Base-by-base conservation (phyloP, 208 protist genomes). In the Porcisia hertigi region DNA sequence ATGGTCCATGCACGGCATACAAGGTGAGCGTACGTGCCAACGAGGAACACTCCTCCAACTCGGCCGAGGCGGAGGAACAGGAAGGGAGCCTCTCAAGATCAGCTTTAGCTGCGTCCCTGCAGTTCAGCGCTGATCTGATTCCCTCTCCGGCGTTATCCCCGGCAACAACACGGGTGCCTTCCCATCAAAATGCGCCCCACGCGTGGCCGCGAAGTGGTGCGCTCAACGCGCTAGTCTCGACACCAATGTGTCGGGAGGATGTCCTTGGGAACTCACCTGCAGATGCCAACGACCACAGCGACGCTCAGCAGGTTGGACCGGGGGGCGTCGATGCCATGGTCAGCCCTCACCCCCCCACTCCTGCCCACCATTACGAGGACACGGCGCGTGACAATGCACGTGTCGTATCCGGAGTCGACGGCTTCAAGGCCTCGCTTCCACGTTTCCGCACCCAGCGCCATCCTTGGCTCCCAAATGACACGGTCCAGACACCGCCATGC, bases 101-200 rank as follows among this genome's bases (percentile, higher is more conserved):
- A 52, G 59, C 36, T 9, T 4, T 69, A 1, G 41, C 55, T 1
- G 9, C 69, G 12, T 5, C 49, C 0, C 57, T 69, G 45, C 70
- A 76, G 64, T 45, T 67, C 45, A 81, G 76, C 66, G 54, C 69
- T 7, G 76, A 81, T 43, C n/a, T 81, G 64, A 81, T 81, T 57
- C 76, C 76, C 9, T 72, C 71, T 2, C 53, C 54, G 30, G 41
- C 18, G 54, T 36, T 60, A 7, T 23, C 76, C 39, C 5, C 23
- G 30, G 12, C 18, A 18, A 54, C 25, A 9, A 23, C 59, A 53
- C 23, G 23, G 1, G 18, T 45, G 55, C 66, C 54, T 5, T 14
- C 41, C 47, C n/a, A 57, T 12, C 34, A 5, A 23, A 2, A 43
- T 12, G 30, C 69, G 3, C 49, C 49, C 34, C 14, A 34, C 11